Evolutionary conservation across 2,329 filamentous ascomycete genomes (phyloP).

Genomic region (Claviceps paspali): DNA sequence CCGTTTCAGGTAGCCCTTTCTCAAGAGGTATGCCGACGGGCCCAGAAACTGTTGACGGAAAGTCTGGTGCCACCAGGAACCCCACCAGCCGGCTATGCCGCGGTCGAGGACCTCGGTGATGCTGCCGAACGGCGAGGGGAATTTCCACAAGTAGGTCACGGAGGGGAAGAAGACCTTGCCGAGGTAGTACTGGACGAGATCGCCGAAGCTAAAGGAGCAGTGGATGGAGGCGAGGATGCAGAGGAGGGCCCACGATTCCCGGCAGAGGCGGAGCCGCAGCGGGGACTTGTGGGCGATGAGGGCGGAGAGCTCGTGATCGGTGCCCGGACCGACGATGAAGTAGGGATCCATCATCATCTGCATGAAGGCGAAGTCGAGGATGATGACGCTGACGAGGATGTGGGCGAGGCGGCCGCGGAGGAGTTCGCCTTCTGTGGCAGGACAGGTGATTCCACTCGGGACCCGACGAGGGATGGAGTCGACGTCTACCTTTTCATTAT

Average conservation of each 20-base stretch:
- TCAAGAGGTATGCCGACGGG: slow-evolving; percentile 34
- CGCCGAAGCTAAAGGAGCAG: slow-evolving; percentile 42
- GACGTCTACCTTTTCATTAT: slow-evolving; percentile 25
- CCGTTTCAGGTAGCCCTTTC: slow-evolving; percentile 22
- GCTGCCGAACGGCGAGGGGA: slow-evolving; percentile 40
- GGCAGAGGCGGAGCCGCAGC: slow-evolving; percentile 35
- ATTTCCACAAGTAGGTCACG: slow-evolving; percentile 34
- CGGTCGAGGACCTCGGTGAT: slow-evolving; percentile 42
- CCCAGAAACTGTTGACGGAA: slow-evolving; percentile 61
- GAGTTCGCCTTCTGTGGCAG: slow-evolving; percentile 27
- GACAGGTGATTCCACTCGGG: slow-evolving; percentile 29
- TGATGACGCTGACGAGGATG: slow-evolving; percentile 44
- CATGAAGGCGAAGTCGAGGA: slow-evolving; percentile 55
- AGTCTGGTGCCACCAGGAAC: slow-evolving; percentile 78
- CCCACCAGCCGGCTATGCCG: slow-evolving; percentile 72
- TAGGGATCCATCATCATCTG: slow-evolving; percentile 64
- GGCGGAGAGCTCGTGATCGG: slow-evolving; percentile 23
- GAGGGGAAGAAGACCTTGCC: slow-evolving; percentile 36
- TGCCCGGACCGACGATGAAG: slow-evolving; percentile 41
- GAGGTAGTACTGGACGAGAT: slow-evolving; percentile 38
- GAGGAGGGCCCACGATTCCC: slow-evolving; percentile 38
- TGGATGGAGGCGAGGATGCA: slow-evolving; percentile 46
- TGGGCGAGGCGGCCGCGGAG: slow-evolving; percentile 27
- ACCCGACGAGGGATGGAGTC: slow-evolving; percentile 26
- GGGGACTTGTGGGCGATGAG: slow-evolving; percentile 27